Percentiles rank a stretch among this genome's conserved stretches.
These are phyloP conservation scores for Scutellaria barbata DNA, from an alignment of 257 asterid species.

Conservation along the genomic window DNA sequence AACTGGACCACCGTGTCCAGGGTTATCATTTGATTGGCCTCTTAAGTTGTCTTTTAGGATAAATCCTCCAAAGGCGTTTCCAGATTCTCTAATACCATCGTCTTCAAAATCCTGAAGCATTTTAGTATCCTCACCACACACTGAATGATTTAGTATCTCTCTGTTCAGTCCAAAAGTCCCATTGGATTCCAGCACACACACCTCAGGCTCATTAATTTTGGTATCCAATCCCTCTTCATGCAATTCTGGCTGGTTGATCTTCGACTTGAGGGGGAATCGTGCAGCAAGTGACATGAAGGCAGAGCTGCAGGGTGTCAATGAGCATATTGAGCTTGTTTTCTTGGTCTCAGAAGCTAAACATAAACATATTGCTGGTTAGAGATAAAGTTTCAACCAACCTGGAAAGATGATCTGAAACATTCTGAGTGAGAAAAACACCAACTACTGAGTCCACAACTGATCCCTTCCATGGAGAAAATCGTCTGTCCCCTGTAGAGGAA, in stretches of 20 bases:
- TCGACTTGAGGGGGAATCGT: slow-evolving; percentile 50
- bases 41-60: slow-evolving; percentile 39
- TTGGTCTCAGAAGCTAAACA: slow-evolving; percentile 22
- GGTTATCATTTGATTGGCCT: slow-evolving; percentile 45
- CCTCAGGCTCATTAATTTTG: slow-evolving; percentile 52
- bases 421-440: slow-evolving; percentile 80
- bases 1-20: slow-evolving; percentile 42
- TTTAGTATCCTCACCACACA: slow-evolving; percentile 42
- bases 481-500: slow-evolving; percentile 60
- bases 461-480: slow-evolving; percentile 84
- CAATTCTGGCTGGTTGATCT: slow-evolving; percentile 37
- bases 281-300: slow-evolving; percentile 78
- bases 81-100: slow-evolving; percentile 43
- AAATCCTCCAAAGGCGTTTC: slow-evolving; percentile 37
- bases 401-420: slow-evolving; percentile 76
- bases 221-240: slow-evolving; percentile 44
- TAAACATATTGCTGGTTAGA: slow-evolving; percentile 11
- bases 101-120: slow-evolving; percentile 41
- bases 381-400: slow-evolving; percentile 50
- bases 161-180: slow-evolving; percentile 50
- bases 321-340: slow-evolving; percentile 13
- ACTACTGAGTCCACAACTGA: slow-evolving; percentile 79
- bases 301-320: slow-evolving; percentile 57
- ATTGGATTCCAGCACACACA: slow-evolving; percentile 47
- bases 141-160: slow-evolving; percentile 41